Evolutionary conservation across 177 flowering plant genomes (phyloP), one percentile per base, ranked within the genome.

Genomic region (Vitis hybrid): DNA sequence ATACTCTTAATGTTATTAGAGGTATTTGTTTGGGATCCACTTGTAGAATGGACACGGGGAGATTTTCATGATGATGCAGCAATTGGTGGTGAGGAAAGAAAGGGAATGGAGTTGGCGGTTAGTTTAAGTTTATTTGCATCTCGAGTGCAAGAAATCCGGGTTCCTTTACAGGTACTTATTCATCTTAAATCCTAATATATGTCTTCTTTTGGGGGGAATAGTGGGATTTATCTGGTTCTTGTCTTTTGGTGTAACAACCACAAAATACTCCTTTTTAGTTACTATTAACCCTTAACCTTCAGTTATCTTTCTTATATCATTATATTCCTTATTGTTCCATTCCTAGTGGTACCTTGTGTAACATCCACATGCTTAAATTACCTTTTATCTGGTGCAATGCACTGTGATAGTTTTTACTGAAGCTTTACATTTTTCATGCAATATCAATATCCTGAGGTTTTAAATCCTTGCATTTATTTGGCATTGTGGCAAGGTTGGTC

Each of bases 41-140:
- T 95, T 55, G 92, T 91, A 57, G 99, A 95, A 78, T 95, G 99
- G 99, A 91, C 99, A 72, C 87, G 97, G 59, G 99, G 93, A 64
- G 97, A 95, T 74, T 82, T 86, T 78, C 99, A 88, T 84, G 99
- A 95, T 82, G 99, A 95, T 77, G 98, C 99, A 49, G 90, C 96
- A 61, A 86, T 95, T 74, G 96, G 89, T 69, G 99, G 99, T 70
- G 99, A 95, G 75, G 99, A 95, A 83, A 86, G 98, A 79, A 95
- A 90, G 80, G 99, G 99, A 78, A 95, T 95, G 99, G 99, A 95
- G 80, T 85, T 93, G 80, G 98, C 98, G 26, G 99, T 93, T 57
- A 95, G 99, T 83, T 87, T 95, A 85, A 95, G 99, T 74, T 86
- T 95, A 60, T 95, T 95, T 86, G 97, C 99, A 63, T 93, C 99